Evolutionary conservation across 805 yeast species (phyloP), one percentile per base, ranked within the genome.

Genomic region (Pachysolen tannophilus): DNA sequence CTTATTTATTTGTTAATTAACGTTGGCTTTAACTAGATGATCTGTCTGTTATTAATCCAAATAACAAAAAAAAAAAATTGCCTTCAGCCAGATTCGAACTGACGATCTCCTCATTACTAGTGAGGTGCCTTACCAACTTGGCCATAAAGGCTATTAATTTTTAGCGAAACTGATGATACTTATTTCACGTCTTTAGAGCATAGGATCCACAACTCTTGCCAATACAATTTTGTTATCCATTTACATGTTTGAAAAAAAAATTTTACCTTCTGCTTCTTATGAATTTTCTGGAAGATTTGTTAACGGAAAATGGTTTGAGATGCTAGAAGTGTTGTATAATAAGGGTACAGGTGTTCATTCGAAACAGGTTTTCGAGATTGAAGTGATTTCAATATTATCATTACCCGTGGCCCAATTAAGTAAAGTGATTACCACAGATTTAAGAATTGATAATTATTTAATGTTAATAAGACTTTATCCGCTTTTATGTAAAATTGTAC

Each of bases 221-320:
- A n/a, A n/a, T n/a, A n/a, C n/a, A n/a, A n/a, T n/a, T n/a, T n/a
- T n/a, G n/a, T n/a, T n/a, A n/a, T n/a, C n/a, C n/a, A n/a, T n/a
- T n/a, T n/a, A n/a, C n/a, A n/a, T n/a, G n/a, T n/a, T n/a, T n/a
- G 18, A 19, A 29, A 30, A 17, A 32, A 23, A 18, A 18, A 19
- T 9, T n/a, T n/a, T n/a, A n/a, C n/a, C n/a, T n/a, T n/a, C n/a
- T n/a, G 35, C 25, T 11, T 19, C 29, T 6, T 27, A 40, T 6
- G 52, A 49, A 2, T 78, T 81, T 52, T 66, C 75, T 2, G 80
- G 72, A 37, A 49, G 46, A 15, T 82, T 81, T 52, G 72, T 79
- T 2, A 61, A 61, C 15, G 46, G 57, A 1, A 56, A 62, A 8
- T 82, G 87, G 87, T 53, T 78, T 13, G 78, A 74, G 43, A 50